Base-by-base conservation (phyloP, 2,329 filamentous ascomycete genomes). In the Aureobasidium mangrovei region DNA sequence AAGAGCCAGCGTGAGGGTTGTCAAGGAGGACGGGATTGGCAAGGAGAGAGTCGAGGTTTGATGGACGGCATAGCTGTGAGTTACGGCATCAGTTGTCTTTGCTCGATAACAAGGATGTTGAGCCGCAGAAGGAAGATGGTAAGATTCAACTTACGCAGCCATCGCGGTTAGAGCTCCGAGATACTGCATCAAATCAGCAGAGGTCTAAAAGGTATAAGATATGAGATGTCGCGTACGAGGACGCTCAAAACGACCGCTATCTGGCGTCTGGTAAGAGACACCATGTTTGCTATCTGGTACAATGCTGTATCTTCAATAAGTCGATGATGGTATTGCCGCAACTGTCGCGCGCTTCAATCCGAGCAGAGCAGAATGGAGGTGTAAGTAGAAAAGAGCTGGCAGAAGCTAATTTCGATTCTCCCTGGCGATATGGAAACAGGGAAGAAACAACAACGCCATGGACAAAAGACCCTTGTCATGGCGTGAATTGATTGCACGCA, bases 11-110 rank as follows among this genome's bases (percentile, higher is more conserved):
- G 69, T 65, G 42, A 75, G 66, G 53, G 69, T 70, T 31, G 66
- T 63, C 56, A 74, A 66, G 32, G 66, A 60, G 56, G 69, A 63
- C 8, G 72, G 66, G 42, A 76, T 70, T 26, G 74, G 73, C 2
- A 75, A 64, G 4, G 69, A 70, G 63, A 69, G 66, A 41, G 57
- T 28, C 55, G 64, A 62, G 57, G 57, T 59, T 33, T 57, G 59
- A 58, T 67, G 63, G 8, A 67, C 59, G 29, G 65, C 65, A 60
- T 66, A 69, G 51, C 57, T 59, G 29, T 36, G 28, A 26, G 27
- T 27, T n/a, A 28, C 35, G 1, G 8, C 2, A 58, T 55, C 10
- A 42, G 36, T 32, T 7, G 3, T 49, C 35, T 9, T 28, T 29
- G 33, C 7, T n/a, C 18, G 45, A 29, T 9, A 39, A 12, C 24